Evolutionary conservation across 768 basidiomycete species (phyloP), one percentile per base, ranked within the genome.

Genomic region (Dendrothele bispora): DNA sequence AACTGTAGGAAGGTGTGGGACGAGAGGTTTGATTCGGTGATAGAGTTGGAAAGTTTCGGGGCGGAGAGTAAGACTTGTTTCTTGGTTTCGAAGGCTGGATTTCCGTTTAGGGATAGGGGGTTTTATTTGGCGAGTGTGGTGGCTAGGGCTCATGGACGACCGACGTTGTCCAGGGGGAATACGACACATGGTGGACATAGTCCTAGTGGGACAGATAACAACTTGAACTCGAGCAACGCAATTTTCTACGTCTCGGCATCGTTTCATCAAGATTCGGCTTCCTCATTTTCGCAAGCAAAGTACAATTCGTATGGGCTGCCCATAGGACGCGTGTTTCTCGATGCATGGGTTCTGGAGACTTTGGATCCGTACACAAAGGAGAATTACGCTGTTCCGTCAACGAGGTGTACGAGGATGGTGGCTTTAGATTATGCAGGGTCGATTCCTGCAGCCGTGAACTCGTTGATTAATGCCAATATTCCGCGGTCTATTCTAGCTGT

Each of bases 321-420:
- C 1, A 72, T 90, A 14, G 95, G 93, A 2, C 82, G 88, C 12
- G 73, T 92, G 27, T 84, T 89, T 54, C 69, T 99, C 5, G 94
- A 98, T 58, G 95, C 89, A 2, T 99, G 97, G 97, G 83, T 95
- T 26, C 67, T 97, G 57, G 94, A 99, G 71, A 98, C 95, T 3
- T 78, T 98, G 39, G 95, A 98, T 60, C 94, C 95, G 0, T 98
- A 98, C 50, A 88, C 91, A 20, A 86, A 85, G 51, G 93, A 95
- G 66, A 92, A 91, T 54, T 95, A 93, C 60, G 80, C 91, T 11
- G 95, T 98, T 37, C 97, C 95, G 1, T 97, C 93, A 3, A 91
- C 94, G 30, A 69, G 88, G 39, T 95, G 91, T 63, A 93, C 88
- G 36, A 77, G 90, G 48, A 72, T 95, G 32, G 82, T 89, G 3